Percentiles rank a stretch among this genome's conserved stretches.
These are phyloP conservation scores for Ilex asprella DNA, from an alignment of 257 asterid genomes.

Conservation along the genomic window DNA sequence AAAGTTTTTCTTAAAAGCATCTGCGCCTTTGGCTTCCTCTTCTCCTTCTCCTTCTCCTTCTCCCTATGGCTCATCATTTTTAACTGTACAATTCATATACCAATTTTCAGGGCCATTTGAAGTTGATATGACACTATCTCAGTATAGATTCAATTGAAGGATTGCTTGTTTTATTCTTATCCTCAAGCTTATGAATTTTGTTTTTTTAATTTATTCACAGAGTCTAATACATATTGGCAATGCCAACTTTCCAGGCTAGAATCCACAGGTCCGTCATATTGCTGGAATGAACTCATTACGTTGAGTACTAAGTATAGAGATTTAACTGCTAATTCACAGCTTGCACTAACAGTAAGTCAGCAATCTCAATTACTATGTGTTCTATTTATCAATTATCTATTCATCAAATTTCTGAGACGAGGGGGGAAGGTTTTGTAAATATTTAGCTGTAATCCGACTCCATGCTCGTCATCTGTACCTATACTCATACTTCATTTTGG, in stretches of 20 bases:
- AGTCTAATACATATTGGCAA: conserved; percentile 8
- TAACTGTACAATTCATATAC: too few relatives aligned
- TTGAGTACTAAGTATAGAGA: conserved; percentile 93
- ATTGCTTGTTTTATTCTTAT: background rate
- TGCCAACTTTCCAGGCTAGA: conserved; percentile 55
- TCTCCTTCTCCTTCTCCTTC: too few relatives aligned
- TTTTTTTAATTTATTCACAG: background rate
- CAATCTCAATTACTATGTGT: background rate
- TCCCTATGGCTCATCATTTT: too few relatives aligned
- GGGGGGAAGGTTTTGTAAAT: too few relatives aligned
- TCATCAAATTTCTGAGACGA: too few relatives aligned
- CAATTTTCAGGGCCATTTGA: background rate
- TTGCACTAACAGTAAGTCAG: conserved; percentile 67
- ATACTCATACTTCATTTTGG: too few relatives aligned
- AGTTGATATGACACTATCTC: background rate
- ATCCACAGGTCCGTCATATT: conserved; percentile 68
- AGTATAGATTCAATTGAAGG: background rate
- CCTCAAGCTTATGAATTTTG: background rate
- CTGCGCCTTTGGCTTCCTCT: too few relatives aligned
- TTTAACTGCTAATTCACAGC: conserved; percentile 85
- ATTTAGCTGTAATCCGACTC: too few relatives aligned
- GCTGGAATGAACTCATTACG: conserved; percentile 91
- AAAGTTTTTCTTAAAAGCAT: too few relatives aligned
- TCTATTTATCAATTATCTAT: too few relatives aligned
- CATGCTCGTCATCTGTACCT: too few relatives aligned